These are phyloP conservation scores for Mycena leptocephala DNA, from an alignment of 768 basidiomycete species.

Conservation along the genomic window DNA sequence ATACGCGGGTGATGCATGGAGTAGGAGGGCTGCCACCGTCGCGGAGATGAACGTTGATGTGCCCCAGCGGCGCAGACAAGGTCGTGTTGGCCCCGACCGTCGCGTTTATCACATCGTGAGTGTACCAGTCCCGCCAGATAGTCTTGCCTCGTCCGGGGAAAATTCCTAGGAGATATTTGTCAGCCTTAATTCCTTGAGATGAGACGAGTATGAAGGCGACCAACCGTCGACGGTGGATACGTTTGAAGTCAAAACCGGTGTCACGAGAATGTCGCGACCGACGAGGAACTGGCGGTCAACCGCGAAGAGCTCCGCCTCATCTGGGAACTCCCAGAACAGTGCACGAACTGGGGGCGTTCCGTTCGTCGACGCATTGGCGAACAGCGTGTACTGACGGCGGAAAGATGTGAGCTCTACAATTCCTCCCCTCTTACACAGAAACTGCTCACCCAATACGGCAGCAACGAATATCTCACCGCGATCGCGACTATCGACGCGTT, in stretches of 20 bases:
- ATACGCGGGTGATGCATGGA: constrained; percentile 76
- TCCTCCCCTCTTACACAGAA: constrained; percentile 15
- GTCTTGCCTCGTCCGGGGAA: constrained; percentile 75
- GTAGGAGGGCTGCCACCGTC: constrained; percentile 77
- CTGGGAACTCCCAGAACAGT: constrained; percentile 83
- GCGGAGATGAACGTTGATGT: constrained; percentile 85
- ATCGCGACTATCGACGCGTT: constrained; percentile 82
- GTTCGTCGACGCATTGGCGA: constrained; percentile 74
- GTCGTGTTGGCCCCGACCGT: constrained; percentile 61
- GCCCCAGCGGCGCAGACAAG: constrained; percentile 76
- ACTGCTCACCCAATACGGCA: constrained; percentile 83
- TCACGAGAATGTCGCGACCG: constrained; percentile 80
- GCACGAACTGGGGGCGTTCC: constrained; percentile 84
- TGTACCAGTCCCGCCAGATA: constrained; percentile 85
- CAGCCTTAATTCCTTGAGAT: constrained; percentile 12
- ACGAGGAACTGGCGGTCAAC: constrained; percentile 82
- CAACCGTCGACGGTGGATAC: constrained; percentile 77
- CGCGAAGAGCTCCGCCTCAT: constrained; percentile 74
- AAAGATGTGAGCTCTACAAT: constrained; percentile 22
- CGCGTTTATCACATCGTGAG: constrained; percentile 71
- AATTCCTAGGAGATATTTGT: constrained; percentile 59
- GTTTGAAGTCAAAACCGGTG: constrained; percentile 82
- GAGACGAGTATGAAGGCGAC: constrained; percentile 34
- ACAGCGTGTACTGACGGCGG: constrained; percentile 76
- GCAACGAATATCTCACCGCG: constrained; percentile 74